Conservation (phyloP, 2,329 filamentous ascomycete species). For the Xylaria sp. region DNA sequence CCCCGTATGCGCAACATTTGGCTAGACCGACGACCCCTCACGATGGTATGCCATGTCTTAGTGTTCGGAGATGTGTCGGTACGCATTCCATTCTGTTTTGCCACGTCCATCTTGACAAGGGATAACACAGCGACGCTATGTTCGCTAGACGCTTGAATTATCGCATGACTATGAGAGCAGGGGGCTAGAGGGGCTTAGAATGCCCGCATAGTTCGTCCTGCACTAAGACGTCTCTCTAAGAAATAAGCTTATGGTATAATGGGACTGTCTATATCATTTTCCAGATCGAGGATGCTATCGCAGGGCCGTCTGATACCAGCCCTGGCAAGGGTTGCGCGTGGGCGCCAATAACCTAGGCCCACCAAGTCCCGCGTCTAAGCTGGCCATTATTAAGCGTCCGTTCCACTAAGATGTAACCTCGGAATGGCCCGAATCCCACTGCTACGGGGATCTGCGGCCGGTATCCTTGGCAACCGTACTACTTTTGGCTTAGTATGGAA, state of each 20-base stretch:
- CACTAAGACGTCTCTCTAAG: neutral
- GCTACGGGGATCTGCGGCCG: too few species aligned
- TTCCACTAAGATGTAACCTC: too few species aligned
- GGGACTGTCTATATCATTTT: neutral
- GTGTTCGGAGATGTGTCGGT: neutral
- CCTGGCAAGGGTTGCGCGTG: too few species aligned
- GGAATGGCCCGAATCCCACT: too few species aligned
- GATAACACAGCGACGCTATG: neutral
- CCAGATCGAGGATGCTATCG: neutral
- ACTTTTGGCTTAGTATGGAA: constrained; percentile 2
- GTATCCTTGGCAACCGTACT: neutral
- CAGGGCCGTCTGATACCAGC: too few species aligned
- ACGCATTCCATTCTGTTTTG: neutral
- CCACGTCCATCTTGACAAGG: neutral
- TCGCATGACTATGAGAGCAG: neutral
- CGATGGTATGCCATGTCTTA: too few species aligned
- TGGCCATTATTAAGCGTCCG: too few species aligned
- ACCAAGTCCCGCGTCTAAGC: too few species aligned
- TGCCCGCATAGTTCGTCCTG: neutral
- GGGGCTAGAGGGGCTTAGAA: neutral
- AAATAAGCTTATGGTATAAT: neutral
- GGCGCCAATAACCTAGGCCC: too few species aligned
- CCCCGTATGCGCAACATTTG: neutral
- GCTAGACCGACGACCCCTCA: neutral
- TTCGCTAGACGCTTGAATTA: neutral